phyloP scores from a whole-genome alignment of 768 basidiomycete species.

The Suillus brevipes region DNA sequence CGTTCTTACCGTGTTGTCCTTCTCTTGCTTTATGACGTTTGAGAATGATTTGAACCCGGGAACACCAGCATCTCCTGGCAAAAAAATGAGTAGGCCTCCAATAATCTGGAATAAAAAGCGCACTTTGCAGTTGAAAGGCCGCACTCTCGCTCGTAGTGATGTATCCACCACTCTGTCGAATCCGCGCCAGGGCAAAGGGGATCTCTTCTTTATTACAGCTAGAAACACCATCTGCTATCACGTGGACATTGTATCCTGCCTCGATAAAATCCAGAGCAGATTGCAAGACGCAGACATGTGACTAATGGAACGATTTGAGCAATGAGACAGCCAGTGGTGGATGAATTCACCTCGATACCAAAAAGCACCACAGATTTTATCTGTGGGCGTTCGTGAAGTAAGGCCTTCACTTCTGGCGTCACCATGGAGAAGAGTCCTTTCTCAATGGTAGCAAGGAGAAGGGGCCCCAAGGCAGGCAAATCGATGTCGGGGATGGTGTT shows the following conservation, averaged over 20 bases:
- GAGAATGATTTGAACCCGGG: constrained; percentile 75
- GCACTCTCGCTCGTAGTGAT: constrained; percentile 82
- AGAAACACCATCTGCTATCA: constrained; percentile 84
- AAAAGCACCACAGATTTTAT: constrained; percentile 70
- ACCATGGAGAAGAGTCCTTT: constrained; percentile 90
- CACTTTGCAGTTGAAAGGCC: constrained; percentile 75
- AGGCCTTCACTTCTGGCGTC: constrained; percentile 58
- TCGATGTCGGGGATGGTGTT: constrained; percentile 64
- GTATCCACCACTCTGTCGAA: constrained; percentile 72
- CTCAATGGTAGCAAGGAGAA: constrained; percentile 62
- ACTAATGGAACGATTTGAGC: constrained; percentile 41
- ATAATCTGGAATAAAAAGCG: constrained; percentile 14
- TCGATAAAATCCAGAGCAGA: constrained; percentile 70
- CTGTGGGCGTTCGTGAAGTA: constrained; percentile 48
- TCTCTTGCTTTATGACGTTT: constrained; percentile 74
- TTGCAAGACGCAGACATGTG: constrained; percentile 89
- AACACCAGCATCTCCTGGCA: constrained; percentile 59
- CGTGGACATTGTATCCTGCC: constrained; percentile 52
- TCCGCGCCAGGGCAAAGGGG: constrained; percentile 65
- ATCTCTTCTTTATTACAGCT: constrained; percentile 81
- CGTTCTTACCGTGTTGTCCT: constrained; percentile 52
- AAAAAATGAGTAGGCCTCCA: constrained; percentile 17
- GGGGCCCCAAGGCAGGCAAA: constrained; percentile 49
- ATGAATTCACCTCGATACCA: constrained; percentile 76
- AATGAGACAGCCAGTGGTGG: neutral